Evolutionary conservation across 73 alveolate genomes (phyloP).

Genomic region (Paramecium sonneborni): DNA sequence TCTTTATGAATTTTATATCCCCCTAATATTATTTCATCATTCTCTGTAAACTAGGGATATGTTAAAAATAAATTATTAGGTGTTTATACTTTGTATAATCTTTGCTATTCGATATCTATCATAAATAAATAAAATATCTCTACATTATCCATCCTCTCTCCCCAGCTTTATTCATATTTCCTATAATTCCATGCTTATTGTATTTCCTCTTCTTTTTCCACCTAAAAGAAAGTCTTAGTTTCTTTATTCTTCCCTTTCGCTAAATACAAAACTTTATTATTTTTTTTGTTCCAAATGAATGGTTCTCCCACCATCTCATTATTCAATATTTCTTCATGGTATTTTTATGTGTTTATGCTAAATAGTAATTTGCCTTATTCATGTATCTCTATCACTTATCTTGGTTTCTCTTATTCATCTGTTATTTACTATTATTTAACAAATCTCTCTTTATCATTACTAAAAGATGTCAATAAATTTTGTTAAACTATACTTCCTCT

Average conservation of each 20-base stretch:
- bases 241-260: slow-evolving; percentile 36
- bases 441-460: slow-evolving; percentile 10
- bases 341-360: not conserved
- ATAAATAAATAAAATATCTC: not conserved
- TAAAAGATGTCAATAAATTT: not conserved
- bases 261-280: slow-evolving; percentile 41
- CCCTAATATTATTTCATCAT: slow-evolving; percentile 53
- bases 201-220: slow-evolving; percentile 49
- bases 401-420: slow-evolving; percentile 34
- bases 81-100: not conserved
- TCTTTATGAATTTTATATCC: slow-evolving; percentile 60
- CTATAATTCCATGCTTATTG: slow-evolving; percentile 22
- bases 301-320: slow-evolving; percentile 65
- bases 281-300: slow-evolving; percentile 58
- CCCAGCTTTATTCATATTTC: slow-evolving; percentile 56
- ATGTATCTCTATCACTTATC: slow-evolving; percentile 59
- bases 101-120: slow-evolving; percentile 8
- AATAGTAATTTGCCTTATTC: slow-evolving; percentile 21
- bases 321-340: slow-evolving; percentile 57
- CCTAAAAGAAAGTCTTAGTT: slow-evolving; percentile 32
- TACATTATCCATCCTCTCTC: slow-evolving; percentile 54
- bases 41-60: slow-evolving; percentile 49
- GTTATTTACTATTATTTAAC: not conserved
- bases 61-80: slow-evolving; percentile 18
- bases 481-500: not conserved